Percentiles rank a stretch among this genome's conserved stretches.
phyloP scores from a whole-genome alignment of 2,329 filamentous ascomycete genomes.

The Aspergillus ustus region DNA sequence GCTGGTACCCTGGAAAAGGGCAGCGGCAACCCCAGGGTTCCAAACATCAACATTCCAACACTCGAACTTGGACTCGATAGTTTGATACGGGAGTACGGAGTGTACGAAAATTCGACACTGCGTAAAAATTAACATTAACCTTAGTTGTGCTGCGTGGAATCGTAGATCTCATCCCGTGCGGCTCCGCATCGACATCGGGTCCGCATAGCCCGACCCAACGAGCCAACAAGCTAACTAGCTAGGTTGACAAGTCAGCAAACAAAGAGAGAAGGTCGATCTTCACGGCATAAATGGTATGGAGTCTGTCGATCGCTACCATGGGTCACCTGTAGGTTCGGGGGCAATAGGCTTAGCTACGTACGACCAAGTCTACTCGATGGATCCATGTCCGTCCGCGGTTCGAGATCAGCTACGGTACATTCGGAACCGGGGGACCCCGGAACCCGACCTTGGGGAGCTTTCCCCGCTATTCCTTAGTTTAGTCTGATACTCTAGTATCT shows the following conservation, averaged over 20 bases:
- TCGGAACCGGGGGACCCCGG: neutral
- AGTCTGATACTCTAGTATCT: neutral
- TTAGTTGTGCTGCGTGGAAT: neutral
- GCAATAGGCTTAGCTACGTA: neutral
- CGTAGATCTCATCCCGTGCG: neutral
- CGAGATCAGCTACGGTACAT: neutral
- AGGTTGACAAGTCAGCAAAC: neutral
- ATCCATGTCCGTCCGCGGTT: neutral
- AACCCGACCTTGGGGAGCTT: neutral
- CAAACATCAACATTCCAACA: no score
- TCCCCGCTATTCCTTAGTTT: neutral
- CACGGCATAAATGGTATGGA: neutral
- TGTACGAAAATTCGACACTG: neutral
- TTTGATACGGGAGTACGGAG: no score
- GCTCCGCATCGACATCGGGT: slow-evolving; percentile 4
- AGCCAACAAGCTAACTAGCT: neutral
- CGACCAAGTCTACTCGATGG: neutral
- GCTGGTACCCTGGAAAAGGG: neutral
- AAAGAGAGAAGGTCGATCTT: neutral
- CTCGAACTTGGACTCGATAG: neutral
- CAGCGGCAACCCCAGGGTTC: no score
- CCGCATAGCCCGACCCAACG: neutral
- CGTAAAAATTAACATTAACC: neutral
- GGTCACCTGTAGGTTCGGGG: neutral
- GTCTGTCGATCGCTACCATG: neutral